phyloP scores from a whole-genome alignment of 345 rosid genomes.

The Camelina laxa region DNA sequence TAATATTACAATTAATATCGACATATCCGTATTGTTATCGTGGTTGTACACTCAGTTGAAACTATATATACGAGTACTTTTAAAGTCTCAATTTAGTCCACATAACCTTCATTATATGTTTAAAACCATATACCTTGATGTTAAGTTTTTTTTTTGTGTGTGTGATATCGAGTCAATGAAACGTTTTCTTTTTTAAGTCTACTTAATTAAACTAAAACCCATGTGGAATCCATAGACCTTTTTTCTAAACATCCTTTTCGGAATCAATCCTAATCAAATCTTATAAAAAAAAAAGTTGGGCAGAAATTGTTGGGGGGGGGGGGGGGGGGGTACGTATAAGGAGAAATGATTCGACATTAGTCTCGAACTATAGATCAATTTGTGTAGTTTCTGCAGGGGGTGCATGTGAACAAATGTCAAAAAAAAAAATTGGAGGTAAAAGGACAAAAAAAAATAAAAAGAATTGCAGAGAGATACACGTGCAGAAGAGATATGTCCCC shows the following conservation, averaged over 20 bases:
- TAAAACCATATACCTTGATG: not conserved
- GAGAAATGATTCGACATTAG: conserved; percentile 14
- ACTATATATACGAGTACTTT: conserved; percentile 1
- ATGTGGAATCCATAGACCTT: not conserved
- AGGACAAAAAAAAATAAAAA: conserved; percentile 7
- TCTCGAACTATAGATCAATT: conserved; percentile 4
- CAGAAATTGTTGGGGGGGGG: not conserved
- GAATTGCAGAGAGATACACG: conserved; percentile 42
- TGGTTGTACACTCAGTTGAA: not conserved
- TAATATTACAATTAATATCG: not conserved
- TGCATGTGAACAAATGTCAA: conserved; percentile 42
- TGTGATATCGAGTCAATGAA: not conserved
- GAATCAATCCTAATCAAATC: conserved; percentile 1
- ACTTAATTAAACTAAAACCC: not conserved
- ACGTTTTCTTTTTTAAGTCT: conserved; percentile 1
- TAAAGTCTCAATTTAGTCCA: conserved; percentile 1
- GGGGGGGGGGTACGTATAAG: not conserved
- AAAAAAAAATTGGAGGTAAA: not conserved
- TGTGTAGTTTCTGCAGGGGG: conserved; percentile 11
- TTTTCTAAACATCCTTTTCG: not conserved
- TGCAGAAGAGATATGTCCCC: conserved; percentile 45
- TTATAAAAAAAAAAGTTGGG: not conserved
- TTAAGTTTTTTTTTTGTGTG: not conserved
- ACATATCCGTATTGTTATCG: not conserved
- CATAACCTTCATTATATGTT: conserved; percentile 5